Percentiles rank a stretch among this genome's conserved stretches.
phyloP scores from a whole-genome alignment of 345 rosid genomes.

The Camelina hispida region DNA sequence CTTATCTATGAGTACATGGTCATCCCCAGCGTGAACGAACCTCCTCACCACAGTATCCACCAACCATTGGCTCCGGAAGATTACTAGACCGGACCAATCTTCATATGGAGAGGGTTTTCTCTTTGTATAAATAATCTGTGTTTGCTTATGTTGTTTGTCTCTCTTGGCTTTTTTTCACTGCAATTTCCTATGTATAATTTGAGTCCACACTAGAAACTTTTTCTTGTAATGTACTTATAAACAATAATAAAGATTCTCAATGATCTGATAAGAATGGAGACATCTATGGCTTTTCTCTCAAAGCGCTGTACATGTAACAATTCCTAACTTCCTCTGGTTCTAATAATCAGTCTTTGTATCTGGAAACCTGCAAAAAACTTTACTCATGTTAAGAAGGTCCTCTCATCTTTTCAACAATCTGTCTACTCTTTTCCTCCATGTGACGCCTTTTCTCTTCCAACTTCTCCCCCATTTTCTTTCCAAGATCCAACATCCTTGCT shows the following conservation, averaged over 20 bases:
- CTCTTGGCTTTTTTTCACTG: slow-evolving; percentile 6
- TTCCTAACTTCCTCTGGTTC: slow-evolving; percentile 15
- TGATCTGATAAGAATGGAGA: slow-evolving; percentile 10
- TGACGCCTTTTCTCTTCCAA: slow-evolving; percentile 87
- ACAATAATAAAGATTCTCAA: slow-evolving; percentile 23
- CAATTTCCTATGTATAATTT: slow-evolving; percentile 29
- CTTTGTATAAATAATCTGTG: slow-evolving; percentile 16
- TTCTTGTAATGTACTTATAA: slow-evolving; percentile 26
- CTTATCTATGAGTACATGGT: slow-evolving; percentile 62
- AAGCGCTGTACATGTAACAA: slow-evolving; percentile 34
- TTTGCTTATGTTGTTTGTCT: slow-evolving; percentile 37
- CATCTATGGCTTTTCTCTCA: slow-evolving; percentile 21
- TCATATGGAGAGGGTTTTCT: slow-evolving; percentile 6
- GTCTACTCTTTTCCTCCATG: slow-evolving; percentile 80
- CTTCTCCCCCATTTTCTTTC: slow-evolving; percentile 94
- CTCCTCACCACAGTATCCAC: slow-evolving; percentile 50
- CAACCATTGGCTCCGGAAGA: slow-evolving; percentile 88
- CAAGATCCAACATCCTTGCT: slow-evolving; percentile 80
- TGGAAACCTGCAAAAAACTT: slow-evolving; percentile 15
- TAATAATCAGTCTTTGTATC: slow-evolving; percentile 17
- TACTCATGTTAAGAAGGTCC: slow-evolving; percentile 45
- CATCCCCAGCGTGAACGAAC: slow-evolving; percentile 49
- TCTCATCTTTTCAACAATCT: slow-evolving; percentile 87
- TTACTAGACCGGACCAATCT: slow-evolving; percentile 50
- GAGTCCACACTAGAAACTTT: slow-evolving; percentile 26